Evolutionary conservation across 2,329 filamentous ascomycete genomes (phyloP), one percentile per base, ranked within the genome.

Genomic region (Colletotrichum gloeosporioides): DNA sequence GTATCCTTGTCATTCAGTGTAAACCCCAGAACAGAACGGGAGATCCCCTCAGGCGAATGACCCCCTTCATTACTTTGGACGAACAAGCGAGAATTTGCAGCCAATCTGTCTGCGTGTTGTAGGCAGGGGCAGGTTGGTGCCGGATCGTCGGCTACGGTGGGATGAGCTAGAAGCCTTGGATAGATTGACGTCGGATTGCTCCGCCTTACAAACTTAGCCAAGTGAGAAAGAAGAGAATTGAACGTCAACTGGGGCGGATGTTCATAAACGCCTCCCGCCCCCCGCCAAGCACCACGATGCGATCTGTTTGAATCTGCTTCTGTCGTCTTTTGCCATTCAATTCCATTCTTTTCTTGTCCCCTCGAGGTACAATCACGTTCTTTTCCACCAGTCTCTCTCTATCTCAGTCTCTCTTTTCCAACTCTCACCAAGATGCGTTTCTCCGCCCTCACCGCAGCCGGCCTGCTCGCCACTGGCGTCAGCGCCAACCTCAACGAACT

Each of bases 401-500:
- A 16, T 44, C 29, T 44, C n/a, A 53, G 63, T 75, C 69, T 69
- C 64, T 69, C 64, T 18, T 39, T 69, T 36, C 32, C 39, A 34
- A 31, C 18, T 25, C 59, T 4, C 12, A 8, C 34, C 65, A 55
- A 61, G 9, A 76, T 76, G 74, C 74, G 74, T 65, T 69, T 76
- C 64, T 76, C 74, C 15, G 49, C 70, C 59, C 22, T 76, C 59
- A 53, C 74, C 18, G 70, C 70, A 74, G 74, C 74, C 31, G 74
- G 74, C 44, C 70, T 76, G 74, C 74, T 76, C 70, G 74, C 70
- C 49, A 59, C 70, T 49, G 70, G 71, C 70, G 71, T 44, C 70
- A 69, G 69, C 69, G 69, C 84, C 71, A 90, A 89, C 82, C 86
- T 77, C 1, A 70, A 82, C 63, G 77, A 78, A 31, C 79, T 80